Evolutionary conservation across 805 yeast species (phyloP).

Genomic region (Scheffersomyces stipitis): DNA sequence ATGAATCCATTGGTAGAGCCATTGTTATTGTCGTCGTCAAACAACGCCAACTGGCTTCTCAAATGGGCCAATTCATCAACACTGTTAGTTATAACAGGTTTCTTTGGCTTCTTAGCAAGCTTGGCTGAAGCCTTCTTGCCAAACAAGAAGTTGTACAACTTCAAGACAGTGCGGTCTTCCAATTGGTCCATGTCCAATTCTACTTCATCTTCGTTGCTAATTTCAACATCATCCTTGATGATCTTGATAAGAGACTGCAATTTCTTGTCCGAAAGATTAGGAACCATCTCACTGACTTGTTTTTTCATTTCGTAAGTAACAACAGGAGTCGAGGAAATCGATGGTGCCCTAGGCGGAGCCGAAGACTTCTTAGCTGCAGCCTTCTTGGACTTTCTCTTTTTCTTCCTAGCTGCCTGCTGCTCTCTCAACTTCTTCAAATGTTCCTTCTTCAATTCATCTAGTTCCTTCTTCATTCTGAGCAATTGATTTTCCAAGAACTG

Average conservation of each 20-base stretch:
- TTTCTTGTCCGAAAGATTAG: constrained; percentile 73
- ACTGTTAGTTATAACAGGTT: constrained; percentile 30
- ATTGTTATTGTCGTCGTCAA: constrained; percentile 33
- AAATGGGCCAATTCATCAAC: constrained; percentile 64
- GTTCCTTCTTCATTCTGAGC: constrained; percentile 79
- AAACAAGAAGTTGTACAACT: constrained; percentile 77
- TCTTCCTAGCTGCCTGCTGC: constrained; percentile 56
- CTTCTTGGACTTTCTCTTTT: constrained; percentile 41
- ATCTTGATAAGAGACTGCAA: constrained; percentile 80
- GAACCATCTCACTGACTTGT: constrained; percentile 84
- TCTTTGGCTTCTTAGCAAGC: constrained; percentile 46
- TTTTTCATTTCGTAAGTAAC: constrained; percentile 97
- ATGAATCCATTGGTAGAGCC: constrained; percentile 25
- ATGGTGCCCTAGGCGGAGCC: constrained; percentile 11
- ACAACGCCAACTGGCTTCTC: constrained; percentile 48
- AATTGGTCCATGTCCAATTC: constrained; percentile 94
- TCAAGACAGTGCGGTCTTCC: constrained; percentile 78
- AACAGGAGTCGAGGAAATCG: constrained; percentile 19
- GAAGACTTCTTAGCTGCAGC: constrained; percentile 10
- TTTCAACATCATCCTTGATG: constrained; percentile 65
- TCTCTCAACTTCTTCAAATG: constrained; percentile 66
- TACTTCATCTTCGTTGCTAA: constrained; percentile 78
- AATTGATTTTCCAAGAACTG: constrained; percentile 85
- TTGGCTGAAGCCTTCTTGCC: constrained; percentile 38
- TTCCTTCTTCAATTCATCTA: constrained; percentile 77